Evolutionary conservation across 2,329 filamentous ascomycete species (phyloP), one percentile per base, ranked within the genome.

Genomic region (Pseudocercospora pini-densiflorae): DNA sequence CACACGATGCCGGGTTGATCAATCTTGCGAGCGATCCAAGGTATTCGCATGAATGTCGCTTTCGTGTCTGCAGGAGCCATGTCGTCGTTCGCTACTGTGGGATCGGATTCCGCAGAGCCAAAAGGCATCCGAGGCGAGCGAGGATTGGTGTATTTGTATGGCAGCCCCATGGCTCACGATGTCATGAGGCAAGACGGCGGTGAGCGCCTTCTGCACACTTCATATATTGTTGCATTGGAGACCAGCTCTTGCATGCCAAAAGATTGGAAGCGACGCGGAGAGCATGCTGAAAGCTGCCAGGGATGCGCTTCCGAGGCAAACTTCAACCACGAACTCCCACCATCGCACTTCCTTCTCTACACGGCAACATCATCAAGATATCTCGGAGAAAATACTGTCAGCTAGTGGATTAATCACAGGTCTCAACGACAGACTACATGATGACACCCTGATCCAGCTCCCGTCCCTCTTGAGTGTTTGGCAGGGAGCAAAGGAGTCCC

Each of bases 1-100:
- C 80, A 75, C 29, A 79, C 75, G 66, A 82, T 80, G 21, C 78
- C 75, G 0, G 81, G 77, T 19, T 67, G 43, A 23, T 63, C 55
- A 59, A 79, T 67, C 5, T 77, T 66, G 3, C 67, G 57, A 14
- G 73, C 70, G 7, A 74, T 73, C 77, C 77, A 79, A 3, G 77
- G 77, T 7, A 77, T 75, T 19, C 68, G 70, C 16, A 69, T 67
- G 68, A 78, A 78, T 27, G 71, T 70, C 16, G 70, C 71, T 68
- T 60, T 69, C 51, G 65, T 68, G 66, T 77, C 76, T 62, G 63
- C 45, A 33, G 66, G 63, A 12, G 70, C 66, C 70, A 72, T 71
- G 45, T 49, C 36, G 58, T 63, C 21, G 47, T 55, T 54, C n/a
- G 47, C 8, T n/a, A 33, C 19, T 24, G 49, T 49, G 12, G 53